These are phyloP conservation scores for Nepenthes gracilis DNA, from an alignment of 148 eudicot species.

Conservation along the genomic window DNA sequence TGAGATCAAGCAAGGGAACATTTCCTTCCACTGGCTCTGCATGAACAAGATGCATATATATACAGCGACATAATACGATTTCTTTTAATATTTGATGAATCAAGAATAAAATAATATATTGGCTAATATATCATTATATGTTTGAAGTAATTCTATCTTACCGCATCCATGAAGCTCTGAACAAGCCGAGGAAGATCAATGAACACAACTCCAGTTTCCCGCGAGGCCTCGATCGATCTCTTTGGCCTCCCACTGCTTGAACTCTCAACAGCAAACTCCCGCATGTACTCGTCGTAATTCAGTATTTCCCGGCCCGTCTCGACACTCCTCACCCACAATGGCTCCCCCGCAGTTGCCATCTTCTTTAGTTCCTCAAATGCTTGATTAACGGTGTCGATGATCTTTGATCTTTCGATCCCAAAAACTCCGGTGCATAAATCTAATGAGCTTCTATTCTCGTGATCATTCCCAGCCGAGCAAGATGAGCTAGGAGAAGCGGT, in stretches of 20 bases:
- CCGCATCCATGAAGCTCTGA: slow-evolving; percentile 85
- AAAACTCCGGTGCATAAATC: slow-evolving; percentile 55
- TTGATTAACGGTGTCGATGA: slow-evolving; percentile 38
- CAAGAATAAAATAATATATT: too few relatives aligned
- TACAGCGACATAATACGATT: too few relatives aligned
- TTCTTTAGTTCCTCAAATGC: slow-evolving; percentile 57
- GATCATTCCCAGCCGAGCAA: slow-evolving; percentile 40
- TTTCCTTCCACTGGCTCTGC: slow-evolving; percentile 89
- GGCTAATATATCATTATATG: too few relatives aligned
- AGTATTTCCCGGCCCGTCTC: slow-evolving; percentile 85
- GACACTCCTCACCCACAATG: slow-evolving; percentile 71
- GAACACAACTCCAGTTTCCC: slow-evolving; percentile 63
- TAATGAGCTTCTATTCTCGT: slow-evolving; percentile 45
- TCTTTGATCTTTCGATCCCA: slow-evolving; percentile 60
- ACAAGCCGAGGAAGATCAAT: slow-evolving; percentile 73
- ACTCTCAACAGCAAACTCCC: slow-evolving; percentile 32
- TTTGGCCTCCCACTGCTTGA: slow-evolving; percentile 25
- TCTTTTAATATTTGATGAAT: too few relatives aligned
- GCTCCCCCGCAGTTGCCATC: slow-evolving; percentile 75
- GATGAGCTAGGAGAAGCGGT: slow-evolving; percentile 50
- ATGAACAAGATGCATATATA: background rate
- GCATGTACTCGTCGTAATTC: slow-evolving; percentile 71
- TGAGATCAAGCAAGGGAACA: slow-evolving; percentile 78
- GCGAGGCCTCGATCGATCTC: slow-evolving; percentile 78
- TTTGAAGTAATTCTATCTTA: slow-evolving; percentile 13